Evolutionary conservation across 2,329 filamentous ascomycete species (phyloP).

Genomic region (Trichoderma afroharzianum): DNA sequence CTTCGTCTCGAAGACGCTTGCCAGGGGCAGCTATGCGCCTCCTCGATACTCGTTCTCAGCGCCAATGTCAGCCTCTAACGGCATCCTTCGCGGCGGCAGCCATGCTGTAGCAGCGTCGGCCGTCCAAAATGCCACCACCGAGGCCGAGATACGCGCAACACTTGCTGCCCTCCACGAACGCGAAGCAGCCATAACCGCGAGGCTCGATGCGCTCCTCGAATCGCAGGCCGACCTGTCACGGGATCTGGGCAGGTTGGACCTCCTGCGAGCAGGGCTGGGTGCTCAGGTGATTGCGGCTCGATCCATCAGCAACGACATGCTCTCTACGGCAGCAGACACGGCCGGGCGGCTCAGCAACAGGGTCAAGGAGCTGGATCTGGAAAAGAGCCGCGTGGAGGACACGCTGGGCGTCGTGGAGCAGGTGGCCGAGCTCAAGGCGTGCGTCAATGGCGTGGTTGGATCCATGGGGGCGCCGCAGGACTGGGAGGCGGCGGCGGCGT

Average conservation of each 20-base stretch:
- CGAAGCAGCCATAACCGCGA: slow-evolving; percentile 69
- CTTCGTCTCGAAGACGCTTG: slow-evolving; percentile 20
- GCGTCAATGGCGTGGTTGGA: slow-evolving; percentile 87
- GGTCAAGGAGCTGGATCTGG: slow-evolving; percentile 82
- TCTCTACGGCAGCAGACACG: slow-evolving; percentile 79
- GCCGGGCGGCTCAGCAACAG: slow-evolving; percentile 81
- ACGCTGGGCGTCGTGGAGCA: slow-evolving; percentile 92
- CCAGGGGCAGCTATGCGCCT: slow-evolving; percentile 42
- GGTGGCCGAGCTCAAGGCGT: slow-evolving; percentile 94
- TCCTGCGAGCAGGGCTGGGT: slow-evolving; percentile 82
- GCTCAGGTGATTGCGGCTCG: slow-evolving; percentile 81
- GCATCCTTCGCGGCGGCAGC: slow-evolving; percentile 35
- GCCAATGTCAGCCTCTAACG: slow-evolving; percentile 50
- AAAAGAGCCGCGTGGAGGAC: slow-evolving; percentile 86
- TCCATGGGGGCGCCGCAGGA: slow-evolving; percentile 98
- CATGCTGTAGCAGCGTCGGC: slow-evolving; percentile 30
- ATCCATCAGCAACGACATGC: slow-evolving; percentile 84
- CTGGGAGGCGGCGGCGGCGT: slow-evolving; percentile 94
- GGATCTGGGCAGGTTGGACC: slow-evolving; percentile 81
- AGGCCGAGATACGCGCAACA: slow-evolving; percentile 75
- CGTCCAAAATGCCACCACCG: slow-evolving; percentile 68
- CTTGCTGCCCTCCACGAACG: slow-evolving; percentile 71
- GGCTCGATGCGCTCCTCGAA: slow-evolving; percentile 71
- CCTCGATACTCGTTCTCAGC: slow-evolving; percentile 34
- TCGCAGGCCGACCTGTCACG: slow-evolving; percentile 84